phyloP scores from a whole-genome alignment of 169 alveolate species.

The Cryptosporidium tyzzeri region DNA sequence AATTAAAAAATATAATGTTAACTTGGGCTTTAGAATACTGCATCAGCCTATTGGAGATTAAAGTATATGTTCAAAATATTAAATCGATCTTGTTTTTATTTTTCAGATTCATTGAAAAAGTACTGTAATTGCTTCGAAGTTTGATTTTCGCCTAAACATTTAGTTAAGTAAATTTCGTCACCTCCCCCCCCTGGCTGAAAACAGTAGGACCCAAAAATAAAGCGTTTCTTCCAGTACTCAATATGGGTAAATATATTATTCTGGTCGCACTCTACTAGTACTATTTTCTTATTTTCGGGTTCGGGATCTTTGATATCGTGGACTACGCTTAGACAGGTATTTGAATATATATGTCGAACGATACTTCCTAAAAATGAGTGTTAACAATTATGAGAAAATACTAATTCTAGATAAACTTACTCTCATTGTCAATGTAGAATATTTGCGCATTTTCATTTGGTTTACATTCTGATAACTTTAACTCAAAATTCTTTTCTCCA shows the following conservation, averaged over 20 bases:
- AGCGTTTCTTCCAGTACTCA: conserved; percentile 53
- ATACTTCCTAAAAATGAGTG: conserved; percentile 14
- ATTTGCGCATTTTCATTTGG: background rate
- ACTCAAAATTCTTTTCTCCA: background rate
- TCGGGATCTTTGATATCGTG: background rate
- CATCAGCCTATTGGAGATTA: background rate
- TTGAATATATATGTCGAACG: conserved; percentile 22
- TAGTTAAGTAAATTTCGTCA: background rate
- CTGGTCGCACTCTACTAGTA: conserved; percentile 6
- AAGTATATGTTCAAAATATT: background rate
- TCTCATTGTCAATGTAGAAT: conserved; percentile 28
- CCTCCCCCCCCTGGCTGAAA: conserved; percentile 3
- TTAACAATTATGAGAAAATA: background rate
- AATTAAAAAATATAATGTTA: background rate
- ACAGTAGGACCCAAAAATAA: conserved; percentile 61
- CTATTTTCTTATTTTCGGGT: background rate
- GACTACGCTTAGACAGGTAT: conserved; percentile 18
- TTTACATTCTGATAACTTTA: conserved; percentile 23
- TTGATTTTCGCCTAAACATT: conserved; percentile 22
- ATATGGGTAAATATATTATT: conserved; percentile 14
- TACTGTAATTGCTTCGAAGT: conserved; percentile 5
- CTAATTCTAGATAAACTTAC: conserved; percentile 26
- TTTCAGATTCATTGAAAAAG: background rate
- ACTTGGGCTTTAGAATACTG: background rate
- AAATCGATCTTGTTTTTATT: background rate